phyloP scores from a whole-genome alignment of 1,139 yeast species.

The Candida dubliniensis region DNA sequence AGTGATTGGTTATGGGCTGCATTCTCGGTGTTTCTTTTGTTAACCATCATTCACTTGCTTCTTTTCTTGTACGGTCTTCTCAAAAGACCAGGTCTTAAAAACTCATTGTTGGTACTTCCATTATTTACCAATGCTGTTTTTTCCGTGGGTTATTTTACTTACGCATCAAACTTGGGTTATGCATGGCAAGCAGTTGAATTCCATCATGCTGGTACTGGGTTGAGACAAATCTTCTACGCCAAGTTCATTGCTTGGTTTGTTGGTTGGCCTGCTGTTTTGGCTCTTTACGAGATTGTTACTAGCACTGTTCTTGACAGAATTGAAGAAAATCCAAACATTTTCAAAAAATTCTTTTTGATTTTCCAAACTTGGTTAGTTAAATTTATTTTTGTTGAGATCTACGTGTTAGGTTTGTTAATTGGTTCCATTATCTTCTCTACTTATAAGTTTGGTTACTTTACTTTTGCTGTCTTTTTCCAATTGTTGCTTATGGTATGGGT shows the following conservation, averaged over 20 bases:
- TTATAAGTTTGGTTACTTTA: slow-evolving; percentile 69
- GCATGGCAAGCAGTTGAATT: slow-evolving; percentile 55
- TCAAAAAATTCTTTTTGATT: slow-evolving; percentile 24
- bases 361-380: slow-evolving; percentile 29
- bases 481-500: slow-evolving; percentile 38
- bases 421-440: slow-evolving; percentile 55
- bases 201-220: slow-evolving; percentile 45
- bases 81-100: slow-evolving; percentile 32
- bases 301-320: slow-evolving; percentile 26
- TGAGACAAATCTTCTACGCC: slow-evolving; percentile 66
- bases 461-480: slow-evolving; percentile 38
- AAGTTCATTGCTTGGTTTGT: slow-evolving; percentile 70
- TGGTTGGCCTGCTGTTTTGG: slow-evolving; percentile 55
- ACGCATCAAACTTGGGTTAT: slow-evolving; percentile 71
- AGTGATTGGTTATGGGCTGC: slow-evolving; percentile 75
- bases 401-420: slow-evolving; percentile 53
- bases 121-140: slow-evolving; percentile 47
- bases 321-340: slow-evolving; percentile 19
- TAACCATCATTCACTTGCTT: slow-evolving; percentile 42
- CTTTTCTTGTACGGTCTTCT: slow-evolving; percentile 37
- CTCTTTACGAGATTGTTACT: slow-evolving; percentile 48
- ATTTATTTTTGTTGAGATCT: slow-evolving; percentile 47
- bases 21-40: slow-evolving; percentile 48
- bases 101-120: slow-evolving; percentile 47
- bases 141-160: slow-evolving; percentile 57